These are phyloP conservation scores for Dendrothele bispora DNA, from an alignment of 768 basidiomycete genomes.

Conservation along the genomic window DNA sequence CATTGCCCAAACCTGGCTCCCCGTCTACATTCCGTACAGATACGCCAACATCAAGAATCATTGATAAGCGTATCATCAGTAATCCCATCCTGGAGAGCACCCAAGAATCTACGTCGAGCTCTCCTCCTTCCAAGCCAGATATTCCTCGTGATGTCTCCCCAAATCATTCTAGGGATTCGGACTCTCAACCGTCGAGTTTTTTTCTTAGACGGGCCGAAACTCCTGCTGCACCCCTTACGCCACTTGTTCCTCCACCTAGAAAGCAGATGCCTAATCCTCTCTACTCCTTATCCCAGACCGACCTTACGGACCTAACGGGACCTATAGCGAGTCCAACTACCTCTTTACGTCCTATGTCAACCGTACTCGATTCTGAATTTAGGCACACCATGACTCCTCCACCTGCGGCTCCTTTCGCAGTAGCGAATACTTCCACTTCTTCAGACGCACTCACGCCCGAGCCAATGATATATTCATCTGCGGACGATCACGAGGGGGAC, in stretches of 20 bases:
- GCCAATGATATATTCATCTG: slow-evolving; percentile 15
- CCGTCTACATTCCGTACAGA: slow-evolving; percentile 18
- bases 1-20: neutral
- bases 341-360: neutral
- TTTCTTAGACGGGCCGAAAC: slow-evolving; percentile 63
- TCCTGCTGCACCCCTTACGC: slow-evolving; percentile 56
- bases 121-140: slow-evolving; percentile 17
- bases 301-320: slow-evolving; percentile 26
- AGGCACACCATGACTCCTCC: no score
- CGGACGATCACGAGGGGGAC: slow-evolving; percentile 39
- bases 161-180: no score
- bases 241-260: slow-evolving; percentile 68
- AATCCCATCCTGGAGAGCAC: slow-evolving; percentile 36
- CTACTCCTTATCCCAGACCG: slow-evolving; percentile 60
- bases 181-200: slow-evolving; percentile 40
- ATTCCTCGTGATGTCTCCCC: slow-evolving; percentile 13
- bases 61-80: slow-evolving; percentile 46
- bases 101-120: slow-evolving; percentile 22
- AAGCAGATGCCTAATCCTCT: slow-evolving; percentile 46
- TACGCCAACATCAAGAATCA: slow-evolving; percentile 8
- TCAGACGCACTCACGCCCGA: slow-evolving; percentile 14
- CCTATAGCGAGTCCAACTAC: neutral
- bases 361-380: no score
- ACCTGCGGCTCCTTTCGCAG: no score
- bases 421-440: neutral